phyloP scores from a whole-genome alignment of 1,284 basidiomycete genomes.

The Wolfiporia cocos region DNA sequence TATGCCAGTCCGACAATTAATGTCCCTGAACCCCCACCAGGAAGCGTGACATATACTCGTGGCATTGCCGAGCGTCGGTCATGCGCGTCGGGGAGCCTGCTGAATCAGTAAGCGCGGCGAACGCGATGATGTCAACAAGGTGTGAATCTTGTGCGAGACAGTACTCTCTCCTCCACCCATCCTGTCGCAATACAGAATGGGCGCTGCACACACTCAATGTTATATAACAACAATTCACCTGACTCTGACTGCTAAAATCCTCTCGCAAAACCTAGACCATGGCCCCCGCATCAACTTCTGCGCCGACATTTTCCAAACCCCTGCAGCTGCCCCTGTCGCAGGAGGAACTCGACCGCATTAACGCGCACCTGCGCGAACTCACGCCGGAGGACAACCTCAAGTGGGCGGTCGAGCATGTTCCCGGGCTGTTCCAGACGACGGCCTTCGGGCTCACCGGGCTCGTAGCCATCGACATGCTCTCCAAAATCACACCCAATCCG shows the following conservation, averaged over 20 bases:
- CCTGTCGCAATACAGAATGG: not conserved
- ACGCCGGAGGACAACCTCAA: constrained; percentile 76
- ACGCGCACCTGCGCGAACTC: constrained; percentile 64
- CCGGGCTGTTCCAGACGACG: constrained; percentile 82
- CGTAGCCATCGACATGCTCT: constrained; percentile 89
- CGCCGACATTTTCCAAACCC: constrained; percentile 35
- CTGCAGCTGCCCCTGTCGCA: constrained; percentile 59
- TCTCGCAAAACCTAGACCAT: not conserved
- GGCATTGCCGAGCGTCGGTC: too few species aligned
- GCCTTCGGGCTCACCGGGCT: constrained; percentile 93
- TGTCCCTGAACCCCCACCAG: too few species aligned
- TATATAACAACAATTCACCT: not conserved
- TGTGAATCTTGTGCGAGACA: not conserved
- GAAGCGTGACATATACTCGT: too few species aligned
- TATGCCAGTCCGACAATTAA: too few species aligned
- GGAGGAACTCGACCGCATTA: constrained; percentile 64
- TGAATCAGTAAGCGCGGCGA: not conserved
- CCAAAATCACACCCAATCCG: constrained; percentile 59
- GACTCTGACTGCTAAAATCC: too few species aligned
- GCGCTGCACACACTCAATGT: not conserved
- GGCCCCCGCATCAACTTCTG: constrained; percentile 12
- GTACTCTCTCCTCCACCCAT: not conserved
- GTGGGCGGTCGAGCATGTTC: constrained; percentile 82
- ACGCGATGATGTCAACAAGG: not conserved
- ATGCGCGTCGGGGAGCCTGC: too few species aligned